phyloP scores from a whole-genome alignment of 495 filamentous ascomycete species.

The Penicillium subrubescens region DNA sequence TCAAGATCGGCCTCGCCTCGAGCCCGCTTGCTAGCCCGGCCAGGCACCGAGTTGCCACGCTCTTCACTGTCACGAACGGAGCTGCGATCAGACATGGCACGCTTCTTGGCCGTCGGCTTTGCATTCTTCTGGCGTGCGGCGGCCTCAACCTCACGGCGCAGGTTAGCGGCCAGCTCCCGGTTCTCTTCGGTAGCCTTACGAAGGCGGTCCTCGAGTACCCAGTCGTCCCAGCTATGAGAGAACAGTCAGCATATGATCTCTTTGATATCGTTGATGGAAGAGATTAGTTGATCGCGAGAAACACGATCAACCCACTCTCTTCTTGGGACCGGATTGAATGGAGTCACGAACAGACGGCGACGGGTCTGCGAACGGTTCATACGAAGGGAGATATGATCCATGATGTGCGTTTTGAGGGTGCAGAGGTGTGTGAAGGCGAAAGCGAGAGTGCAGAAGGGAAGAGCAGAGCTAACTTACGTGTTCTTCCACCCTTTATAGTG shows the following conservation, averaged over 20 bases:
- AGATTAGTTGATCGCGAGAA: background rate
- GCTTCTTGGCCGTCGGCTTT: slow-evolving; percentile 59
- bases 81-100: slow-evolving; percentile 71
- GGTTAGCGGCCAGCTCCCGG: slow-evolving; percentile 68
- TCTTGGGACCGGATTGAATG: background rate
- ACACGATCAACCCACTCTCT: background rate
- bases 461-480: slow-evolving; percentile 64
- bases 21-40: slow-evolving; percentile 67
- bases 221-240: slow-evolving; percentile 85
- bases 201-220: slow-evolving; percentile 92
- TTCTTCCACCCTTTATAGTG: slow-evolving; percentile 99
- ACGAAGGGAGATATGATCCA: background rate
- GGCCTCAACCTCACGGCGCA: slow-evolving; percentile 47
- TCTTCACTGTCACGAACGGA: slow-evolving; percentile 88
- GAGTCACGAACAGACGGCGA: slow-evolving; percentile 1
- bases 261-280: background rate
- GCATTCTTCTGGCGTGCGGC: slow-evolving; percentile 39
- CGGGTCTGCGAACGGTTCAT: background rate
- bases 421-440: background rate
- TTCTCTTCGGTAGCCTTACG: slow-evolving; percentile 95
- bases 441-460: slow-evolving; percentile 7
- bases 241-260: slow-evolving; percentile 17
- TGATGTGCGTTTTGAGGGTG: background rate
- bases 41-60: slow-evolving; percentile 66
- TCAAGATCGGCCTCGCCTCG: slow-evolving; percentile 80